Evolutionary conservation across 2,329 filamentous ascomycete genomes (phyloP), one percentile per base, ranked within the genome.

Genomic region (Salinomyces thailandicus): DNA sequence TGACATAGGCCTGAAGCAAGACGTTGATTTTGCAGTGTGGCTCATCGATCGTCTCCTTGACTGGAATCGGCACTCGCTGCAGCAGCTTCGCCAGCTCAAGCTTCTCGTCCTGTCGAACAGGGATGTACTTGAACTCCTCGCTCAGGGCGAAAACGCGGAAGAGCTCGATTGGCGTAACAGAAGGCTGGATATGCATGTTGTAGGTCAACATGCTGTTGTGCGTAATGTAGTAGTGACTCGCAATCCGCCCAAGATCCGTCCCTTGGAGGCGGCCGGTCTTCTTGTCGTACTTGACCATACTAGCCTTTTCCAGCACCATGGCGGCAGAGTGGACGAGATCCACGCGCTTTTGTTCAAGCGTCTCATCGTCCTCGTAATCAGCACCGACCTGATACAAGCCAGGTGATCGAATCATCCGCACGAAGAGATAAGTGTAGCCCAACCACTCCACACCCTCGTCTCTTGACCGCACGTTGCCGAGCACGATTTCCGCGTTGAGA

Each of bases 401-500:
- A 22, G 91, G 91, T 2, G 89, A 95, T 18, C 91, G 80, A 44
- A 98, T 73, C 91, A 98, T 98, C 33, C 91, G 83, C 37, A 98
- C 85, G 55, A 94, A 98, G 13, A 98, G 76, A 59, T 98, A 98
- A 0, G 89, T 95, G 61, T 98, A 98, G 9, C 91, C 89, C 20
- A 98, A 75, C 91, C 91, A 98, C 57, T 98, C 87, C n/a, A 98
- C 91, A 49, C 83, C 91, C 56, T 98, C 91, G 48, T 98, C 89
- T 41, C 93, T 78, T 42, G 72, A 87, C 38, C 89, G 79, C 17
- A 98, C 76, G 52, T 94, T 98, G 35, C 91, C 91, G 14, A 98
- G 72, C 7, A 98, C 93, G 52, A 98, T 73, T 57, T 98, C 91
- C 2, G 91, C 91, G 51, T 98, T 98, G 45, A 98, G 69, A 46